These are phyloP conservation scores for Paraurostyla sp. DNA, from an alignment of 73 alveolate genomes.

Conservation along the genomic window DNA sequence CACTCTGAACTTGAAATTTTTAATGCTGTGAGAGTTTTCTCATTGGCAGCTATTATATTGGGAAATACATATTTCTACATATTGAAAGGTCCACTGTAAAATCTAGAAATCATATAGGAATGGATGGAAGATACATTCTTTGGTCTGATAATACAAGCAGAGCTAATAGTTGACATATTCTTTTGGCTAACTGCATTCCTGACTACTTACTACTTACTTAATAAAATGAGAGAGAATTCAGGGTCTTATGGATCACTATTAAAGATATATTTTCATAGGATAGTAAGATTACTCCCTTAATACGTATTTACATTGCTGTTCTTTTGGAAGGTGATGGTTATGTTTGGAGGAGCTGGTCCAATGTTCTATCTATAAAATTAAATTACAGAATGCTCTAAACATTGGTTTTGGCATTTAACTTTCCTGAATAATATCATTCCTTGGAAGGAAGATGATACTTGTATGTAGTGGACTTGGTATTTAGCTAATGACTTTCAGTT, in stretches of 20 bases:
- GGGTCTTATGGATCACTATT: neutral
- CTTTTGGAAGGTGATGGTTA: slow-evolving; percentile 9
- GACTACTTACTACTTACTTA: neutral
- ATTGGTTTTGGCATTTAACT: slow-evolving; percentile 42
- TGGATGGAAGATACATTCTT: neutral
- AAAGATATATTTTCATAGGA: neutral
- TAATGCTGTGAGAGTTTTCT: neutral
- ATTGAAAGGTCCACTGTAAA: slow-evolving; percentile 31
- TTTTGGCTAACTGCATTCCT: slow-evolving; percentile 37
- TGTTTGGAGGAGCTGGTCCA: slow-evolving; percentile 36
- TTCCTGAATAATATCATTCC: slow-evolving; percentile 52
- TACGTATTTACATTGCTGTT: slow-evolving; percentile 21
- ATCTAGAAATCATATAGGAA: slow-evolving; percentile 1
- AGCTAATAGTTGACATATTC: slow-evolving; percentile 8
- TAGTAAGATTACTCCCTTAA: neutral
- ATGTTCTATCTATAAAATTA: neutral
- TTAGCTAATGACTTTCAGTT: slow-evolving; percentile 58
- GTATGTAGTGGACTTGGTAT: slow-evolving; percentile 66
- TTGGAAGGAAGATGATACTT: neutral
- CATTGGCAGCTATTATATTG: neutral
- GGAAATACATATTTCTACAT: slow-evolving; percentile 47
- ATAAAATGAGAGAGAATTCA: neutral
- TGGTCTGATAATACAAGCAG: neutral
- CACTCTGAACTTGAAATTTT: neutral
- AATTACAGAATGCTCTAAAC: neutral